Evolutionary conservation across 768 basidiomycete genomes (phyloP).

Genomic region (Boletus tylopilopsis): DNA sequence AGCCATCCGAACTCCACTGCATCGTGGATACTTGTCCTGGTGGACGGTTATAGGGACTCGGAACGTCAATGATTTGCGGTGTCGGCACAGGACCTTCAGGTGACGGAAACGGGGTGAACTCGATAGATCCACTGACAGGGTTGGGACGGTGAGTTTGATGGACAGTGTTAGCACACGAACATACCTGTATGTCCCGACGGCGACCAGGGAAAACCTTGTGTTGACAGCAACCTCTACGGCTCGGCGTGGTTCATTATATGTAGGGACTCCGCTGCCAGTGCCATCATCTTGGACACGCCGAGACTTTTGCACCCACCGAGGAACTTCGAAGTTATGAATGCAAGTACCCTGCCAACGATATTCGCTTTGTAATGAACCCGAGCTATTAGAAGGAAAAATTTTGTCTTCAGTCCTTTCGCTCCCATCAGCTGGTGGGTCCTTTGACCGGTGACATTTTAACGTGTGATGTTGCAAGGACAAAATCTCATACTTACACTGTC

Average conservation of each 20-base stretch:
- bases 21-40: constrained; percentile 63
- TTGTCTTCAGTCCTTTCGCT: constrained; percentile 8
- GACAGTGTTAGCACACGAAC: not conserved
- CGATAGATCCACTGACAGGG: constrained; percentile 54
- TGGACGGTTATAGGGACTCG: constrained; percentile 53
- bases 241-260: constrained; percentile 63
- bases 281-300: constrained; percentile 51
- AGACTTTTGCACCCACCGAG: constrained; percentile 78
- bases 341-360: constrained; percentile 72
- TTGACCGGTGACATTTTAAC: constrained; percentile 4
- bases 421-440: constrained; percentile 6
- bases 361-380: constrained; percentile 8
- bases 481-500: constrained; percentile 37
- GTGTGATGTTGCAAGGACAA: not conserved
- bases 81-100: constrained; percentile 53
- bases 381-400: constrained; percentile 1
- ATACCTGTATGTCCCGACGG: constrained; percentile 73
- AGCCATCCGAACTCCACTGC: constrained; percentile 96
- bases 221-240: constrained; percentile 70
- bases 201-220: constrained; percentile 74
- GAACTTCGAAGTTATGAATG: constrained; percentile 69
- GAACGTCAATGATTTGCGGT: constrained; percentile 60
- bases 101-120: constrained; percentile 67
- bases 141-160: not conserved
- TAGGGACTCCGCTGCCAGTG: constrained; percentile 24